phyloP scores from a whole-genome alignment of 1,139 yeast species.

The Geotrichum siamense region DNA sequence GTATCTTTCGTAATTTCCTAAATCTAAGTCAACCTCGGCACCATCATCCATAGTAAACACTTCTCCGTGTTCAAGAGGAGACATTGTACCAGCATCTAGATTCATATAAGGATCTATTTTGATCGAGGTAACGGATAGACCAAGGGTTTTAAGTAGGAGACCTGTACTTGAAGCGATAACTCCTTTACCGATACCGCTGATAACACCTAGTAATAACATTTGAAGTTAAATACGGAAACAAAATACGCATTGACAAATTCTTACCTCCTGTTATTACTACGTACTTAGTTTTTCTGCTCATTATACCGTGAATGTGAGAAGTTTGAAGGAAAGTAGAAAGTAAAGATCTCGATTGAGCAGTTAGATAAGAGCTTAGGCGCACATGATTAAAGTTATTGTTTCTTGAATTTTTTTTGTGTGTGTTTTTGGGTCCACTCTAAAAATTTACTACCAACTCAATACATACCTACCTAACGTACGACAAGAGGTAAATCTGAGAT shows the following conservation, averaged over 20 bases:
- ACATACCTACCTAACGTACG: too few species aligned
- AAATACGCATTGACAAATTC: not conserved
- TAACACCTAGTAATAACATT: conserved; percentile 52
- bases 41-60: conserved; percentile 97
- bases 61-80: conserved; percentile 98
- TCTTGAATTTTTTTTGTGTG: too few species aligned
- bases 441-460: too few species aligned
- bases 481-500: too few species aligned
- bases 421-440: too few species aligned
- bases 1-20: conserved; percentile 97
- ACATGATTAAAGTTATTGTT: too few species aligned
- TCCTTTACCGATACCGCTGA: conserved; percentile 98
- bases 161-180: conserved; percentile 97
- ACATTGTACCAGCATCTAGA: conserved; percentile 99
- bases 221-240: not conserved
- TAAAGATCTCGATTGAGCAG: too few species aligned
- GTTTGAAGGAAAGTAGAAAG: too few species aligned
- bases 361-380: too few species aligned
- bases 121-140: conserved; percentile 93
- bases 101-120: conserved; percentile 98
- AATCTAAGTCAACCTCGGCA: conserved; percentile 96
- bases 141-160: conserved; percentile 83
- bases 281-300: conserved; percentile 1
- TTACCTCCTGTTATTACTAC: conserved; percentile 5
- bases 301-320: too few species aligned